Conservation (phyloP, 768 basidiomycete species). For the Russula foetens region DNA sequence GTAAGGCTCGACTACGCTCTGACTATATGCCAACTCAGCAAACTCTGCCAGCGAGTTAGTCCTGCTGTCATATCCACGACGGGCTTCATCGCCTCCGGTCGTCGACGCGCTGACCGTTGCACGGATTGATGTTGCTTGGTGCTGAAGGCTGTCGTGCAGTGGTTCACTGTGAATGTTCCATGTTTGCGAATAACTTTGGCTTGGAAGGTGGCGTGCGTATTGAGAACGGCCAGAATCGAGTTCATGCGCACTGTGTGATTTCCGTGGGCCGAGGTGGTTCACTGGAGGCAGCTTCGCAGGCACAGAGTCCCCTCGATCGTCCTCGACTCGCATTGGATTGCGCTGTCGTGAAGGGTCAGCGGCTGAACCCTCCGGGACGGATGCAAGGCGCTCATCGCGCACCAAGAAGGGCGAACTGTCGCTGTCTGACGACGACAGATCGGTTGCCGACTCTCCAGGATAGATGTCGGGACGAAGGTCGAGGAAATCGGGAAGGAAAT, state of each 20-base stretch:
- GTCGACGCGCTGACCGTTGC: neutral
- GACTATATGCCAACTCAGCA: neutral
- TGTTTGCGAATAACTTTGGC: neutral
- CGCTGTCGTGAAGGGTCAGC: neutral
- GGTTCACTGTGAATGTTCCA: neutral
- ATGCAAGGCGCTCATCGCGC: neutral
- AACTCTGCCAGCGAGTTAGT: neutral
- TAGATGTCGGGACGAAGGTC: slow-evolving; percentile 11
- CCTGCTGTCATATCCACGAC: neutral
- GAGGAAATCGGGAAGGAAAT: slow-evolving; percentile 17
- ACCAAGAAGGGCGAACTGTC: neutral
- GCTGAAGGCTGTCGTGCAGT: neutral
- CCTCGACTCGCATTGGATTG: neutral
- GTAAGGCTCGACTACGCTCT: neutral
- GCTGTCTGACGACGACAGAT: neutral
- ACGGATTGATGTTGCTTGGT: neutral
- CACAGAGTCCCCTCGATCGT: neutral
- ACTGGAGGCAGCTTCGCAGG: neutral
- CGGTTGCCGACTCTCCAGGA: neutral
- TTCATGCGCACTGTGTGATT: slow-evolving; percentile 8
- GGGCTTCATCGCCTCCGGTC: neutral
- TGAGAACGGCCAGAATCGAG: neutral
- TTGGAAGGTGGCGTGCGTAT: neutral
- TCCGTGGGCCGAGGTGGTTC: slow-evolving; percentile 2
- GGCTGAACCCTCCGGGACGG: neutral